phyloP scores from a whole-genome alignment of 768 basidiomycete genomes.

The Pholiota molesta region DNA sequence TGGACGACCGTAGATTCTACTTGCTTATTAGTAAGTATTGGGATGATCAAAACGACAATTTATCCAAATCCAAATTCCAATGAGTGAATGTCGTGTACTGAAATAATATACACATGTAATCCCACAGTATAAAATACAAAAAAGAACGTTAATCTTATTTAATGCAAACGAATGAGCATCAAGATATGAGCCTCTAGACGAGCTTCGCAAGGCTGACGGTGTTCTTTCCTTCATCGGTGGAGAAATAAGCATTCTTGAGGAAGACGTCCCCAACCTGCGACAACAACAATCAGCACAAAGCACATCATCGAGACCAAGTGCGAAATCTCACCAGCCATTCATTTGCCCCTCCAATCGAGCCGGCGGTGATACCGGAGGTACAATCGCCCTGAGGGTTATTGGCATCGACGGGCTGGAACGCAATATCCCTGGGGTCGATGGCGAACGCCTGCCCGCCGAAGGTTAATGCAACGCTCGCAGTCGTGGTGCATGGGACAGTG shows the following conservation, averaged over 20 bases:
- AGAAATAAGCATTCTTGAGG: conserved; percentile 78
- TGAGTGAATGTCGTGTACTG: neutral
- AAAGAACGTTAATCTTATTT: neutral
- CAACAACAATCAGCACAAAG: conserved; percentile 12
- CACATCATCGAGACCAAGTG: conserved; percentile 3
- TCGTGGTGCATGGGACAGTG: conserved; percentile 53
- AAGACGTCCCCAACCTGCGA: conserved; percentile 66
- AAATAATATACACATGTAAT: conserved; percentile 8
- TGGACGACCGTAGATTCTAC: no score
- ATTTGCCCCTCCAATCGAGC: conserved; percentile 57
- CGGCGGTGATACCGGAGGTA: conserved; percentile 68
- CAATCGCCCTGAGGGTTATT: conserved; percentile 64
- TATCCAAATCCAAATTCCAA: neutral
- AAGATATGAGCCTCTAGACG: conserved; percentile 7
- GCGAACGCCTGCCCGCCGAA: conserved; percentile 50
- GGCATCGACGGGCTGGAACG: conserved; percentile 54
- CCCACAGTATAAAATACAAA: neutral
- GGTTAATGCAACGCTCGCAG: conserved; percentile 44
- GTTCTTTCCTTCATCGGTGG: conserved; percentile 61
- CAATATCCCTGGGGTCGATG: conserved; percentile 69
- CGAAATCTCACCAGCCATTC: conserved; percentile 63
- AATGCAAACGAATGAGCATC: neutral
- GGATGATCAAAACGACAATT: neutral
- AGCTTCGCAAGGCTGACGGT: conserved; percentile 55
- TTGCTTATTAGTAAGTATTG: no score